These are phyloP conservation scores for Boletus chippewaensis DNA, from an alignment of 1,284 basidiomycete species.

Conservation along the genomic window DNA sequence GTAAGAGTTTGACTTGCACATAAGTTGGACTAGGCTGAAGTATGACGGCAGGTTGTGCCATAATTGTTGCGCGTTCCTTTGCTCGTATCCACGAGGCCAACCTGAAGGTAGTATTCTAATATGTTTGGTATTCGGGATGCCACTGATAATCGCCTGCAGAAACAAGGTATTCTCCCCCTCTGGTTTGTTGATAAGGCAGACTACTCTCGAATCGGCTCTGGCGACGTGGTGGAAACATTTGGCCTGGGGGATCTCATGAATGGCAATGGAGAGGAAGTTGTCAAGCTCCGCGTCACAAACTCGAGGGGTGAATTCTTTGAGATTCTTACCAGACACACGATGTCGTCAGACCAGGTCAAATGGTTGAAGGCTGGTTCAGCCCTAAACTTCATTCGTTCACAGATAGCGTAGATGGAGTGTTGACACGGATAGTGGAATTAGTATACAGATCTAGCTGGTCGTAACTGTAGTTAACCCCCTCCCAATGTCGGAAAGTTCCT, in stretches of 20 bases:
- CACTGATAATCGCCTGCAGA: constrained; percentile 42
- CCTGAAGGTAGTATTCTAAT: constrained; percentile 61
- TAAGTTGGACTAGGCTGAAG: not conserved
- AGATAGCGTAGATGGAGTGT: constrained; percentile 29
- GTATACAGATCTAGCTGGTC: constrained; percentile 6
- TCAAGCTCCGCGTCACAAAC: constrained; percentile 69
- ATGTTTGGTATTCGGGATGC: not conserved
- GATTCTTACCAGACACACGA: constrained; percentile 77
- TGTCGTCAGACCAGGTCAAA: constrained; percentile 82
- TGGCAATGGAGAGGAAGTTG: constrained; percentile 43
- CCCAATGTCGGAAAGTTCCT: constrained; percentile 27
- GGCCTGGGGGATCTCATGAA: constrained; percentile 44
- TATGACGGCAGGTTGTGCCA: constrained; percentile 53
- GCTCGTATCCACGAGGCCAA: constrained; percentile 99
- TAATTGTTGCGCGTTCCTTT: constrained; percentile 88
- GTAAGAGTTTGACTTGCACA: constrained; percentile 34
- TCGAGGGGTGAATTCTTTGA: constrained; percentile 57
- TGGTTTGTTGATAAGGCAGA: constrained; percentile 87
- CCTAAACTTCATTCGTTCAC: constrained; percentile 73
- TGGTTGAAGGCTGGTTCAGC: constrained; percentile 86
- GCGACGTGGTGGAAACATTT: constrained; percentile 45
- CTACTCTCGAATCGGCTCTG: constrained; percentile 76
- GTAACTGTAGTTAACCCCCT: constrained; percentile 17
- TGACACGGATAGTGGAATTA: not conserved
- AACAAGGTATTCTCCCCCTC: constrained; percentile 90